Evolutionary conservation across 441 rosid species (phyloP).

Genomic region (Hura crepitans): DNA sequence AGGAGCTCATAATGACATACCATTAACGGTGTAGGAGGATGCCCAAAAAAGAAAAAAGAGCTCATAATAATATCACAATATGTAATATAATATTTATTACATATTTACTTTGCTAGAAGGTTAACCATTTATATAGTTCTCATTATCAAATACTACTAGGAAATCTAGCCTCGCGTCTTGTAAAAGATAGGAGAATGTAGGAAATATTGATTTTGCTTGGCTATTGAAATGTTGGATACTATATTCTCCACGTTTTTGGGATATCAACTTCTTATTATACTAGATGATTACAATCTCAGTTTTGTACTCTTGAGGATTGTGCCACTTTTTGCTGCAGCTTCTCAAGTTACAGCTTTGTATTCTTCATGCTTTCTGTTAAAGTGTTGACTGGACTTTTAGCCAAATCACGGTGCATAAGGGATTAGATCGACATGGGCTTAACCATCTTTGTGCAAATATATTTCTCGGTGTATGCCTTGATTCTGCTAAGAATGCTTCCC

Average conservation of each 20-base stretch:
- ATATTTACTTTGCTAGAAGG: neutral
- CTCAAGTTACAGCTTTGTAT: neutral
- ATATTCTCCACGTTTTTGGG: too few relatives aligned
- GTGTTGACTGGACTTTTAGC: neutral
- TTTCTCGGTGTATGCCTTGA: neutral
- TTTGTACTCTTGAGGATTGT: neutral
- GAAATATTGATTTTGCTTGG: neutral
- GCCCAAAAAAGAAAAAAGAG: neutral
- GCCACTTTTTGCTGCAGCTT: constrained; percentile 6
- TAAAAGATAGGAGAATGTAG: neutral
- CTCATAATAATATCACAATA: neutral
- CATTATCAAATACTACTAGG: neutral
- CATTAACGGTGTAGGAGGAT: neutral
- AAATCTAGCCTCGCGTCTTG: neutral
- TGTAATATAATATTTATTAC: neutral
- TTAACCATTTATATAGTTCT: too few relatives aligned
- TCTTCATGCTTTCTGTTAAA: neutral
- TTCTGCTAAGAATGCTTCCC: neutral
- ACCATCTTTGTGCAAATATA: neutral
- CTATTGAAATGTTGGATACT: neutral
- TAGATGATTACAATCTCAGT: neutral
- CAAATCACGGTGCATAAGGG: neutral
- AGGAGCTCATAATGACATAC: neutral
- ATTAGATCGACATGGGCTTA: neutral
- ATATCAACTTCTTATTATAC: neutral